These are phyloP conservation scores for Monascus purpureus DNA, from an alignment of 495 filamentous ascomycete species.

Conservation along the genomic window DNA sequence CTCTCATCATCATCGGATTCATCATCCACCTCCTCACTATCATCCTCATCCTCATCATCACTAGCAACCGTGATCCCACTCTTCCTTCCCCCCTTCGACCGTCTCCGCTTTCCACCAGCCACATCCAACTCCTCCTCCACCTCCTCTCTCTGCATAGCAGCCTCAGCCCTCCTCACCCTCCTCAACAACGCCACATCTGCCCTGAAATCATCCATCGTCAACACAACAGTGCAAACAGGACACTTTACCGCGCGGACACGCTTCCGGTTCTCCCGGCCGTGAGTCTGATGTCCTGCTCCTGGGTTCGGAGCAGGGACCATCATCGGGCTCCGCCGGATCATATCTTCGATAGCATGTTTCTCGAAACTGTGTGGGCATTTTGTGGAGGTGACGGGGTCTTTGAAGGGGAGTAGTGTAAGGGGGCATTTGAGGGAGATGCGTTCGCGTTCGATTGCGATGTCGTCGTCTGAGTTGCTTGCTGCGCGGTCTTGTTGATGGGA, in stretches of 20 bases:
- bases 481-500: slow-evolving; percentile 10
- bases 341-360: slow-evolving; percentile 50
- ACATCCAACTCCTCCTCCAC: slow-evolving; percentile 1
- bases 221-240: slow-evolving; percentile 30
- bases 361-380: slow-evolving; percentile 81
- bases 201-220: slow-evolving; percentile 28
- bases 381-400: slow-evolving; percentile 56
- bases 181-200: slow-evolving; percentile 17
- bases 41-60: slow-evolving; percentile 11
- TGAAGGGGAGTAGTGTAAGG: slow-evolving; percentile 59
- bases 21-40: slow-evolving; percentile 7
- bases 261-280: slow-evolving; percentile 7
- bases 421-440: slow-evolving; percentile 64
- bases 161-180: slow-evolving; percentile 21
- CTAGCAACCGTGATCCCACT: slow-evolving; percentile 13
- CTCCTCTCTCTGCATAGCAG: slow-evolving; percentile 3
- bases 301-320: slow-evolving; percentile 10
- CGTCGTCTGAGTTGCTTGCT: slow-evolving; percentile 43
- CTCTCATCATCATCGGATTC: slow-evolving; percentile 6
- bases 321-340: slow-evolving; percentile 32
- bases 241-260: slow-evolving; percentile 25
- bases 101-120: slow-evolving; percentile 2
- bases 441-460: slow-evolving; percentile 58
- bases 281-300: too few species aligned
- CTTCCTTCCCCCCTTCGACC: slow-evolving; percentile 3